Conservation (phyloP, 306 rosid species). For the Rubus idaeus region DNA sequence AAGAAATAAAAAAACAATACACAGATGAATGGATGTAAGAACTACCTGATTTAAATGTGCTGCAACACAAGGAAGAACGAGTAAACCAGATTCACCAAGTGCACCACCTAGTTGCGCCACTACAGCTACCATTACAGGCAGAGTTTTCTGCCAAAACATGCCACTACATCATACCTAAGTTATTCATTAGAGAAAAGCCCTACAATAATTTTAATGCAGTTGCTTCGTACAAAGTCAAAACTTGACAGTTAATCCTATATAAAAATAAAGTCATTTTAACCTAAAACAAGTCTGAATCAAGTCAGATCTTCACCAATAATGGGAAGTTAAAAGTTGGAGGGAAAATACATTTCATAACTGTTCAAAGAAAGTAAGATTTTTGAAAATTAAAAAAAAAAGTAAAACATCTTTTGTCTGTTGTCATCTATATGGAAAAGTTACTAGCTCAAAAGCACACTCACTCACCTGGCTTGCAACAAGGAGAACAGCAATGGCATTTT, state of each 20-base stretch:
- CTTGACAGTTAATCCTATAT: not conserved
- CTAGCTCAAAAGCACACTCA: not conserved
- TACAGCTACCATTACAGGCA: conserved; percentile 94
- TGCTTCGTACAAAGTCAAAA: not conserved
- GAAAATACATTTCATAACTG: not conserved
- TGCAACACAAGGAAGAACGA: conserved; percentile 92
- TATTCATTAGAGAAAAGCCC: not conserved
- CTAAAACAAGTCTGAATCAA: not conserved
- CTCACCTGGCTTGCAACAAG: conserved; percentile 87
- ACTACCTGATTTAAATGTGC: conserved; percentile 91
- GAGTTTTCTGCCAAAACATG: conserved; percentile 66
- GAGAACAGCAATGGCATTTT: conserved; percentile 64
- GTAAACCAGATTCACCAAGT: conserved; percentile 82
- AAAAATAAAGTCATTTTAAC: not conserved
- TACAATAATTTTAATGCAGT: not conserved
- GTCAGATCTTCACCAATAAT: not conserved
- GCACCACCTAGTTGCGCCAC: conserved; percentile 82
- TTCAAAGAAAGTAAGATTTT: not conserved
- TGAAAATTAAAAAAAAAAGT: not conserved
- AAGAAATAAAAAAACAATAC: not conserved
- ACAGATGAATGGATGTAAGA: not conserved
- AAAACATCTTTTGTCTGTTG: not conserved
- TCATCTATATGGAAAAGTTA: not conserved
- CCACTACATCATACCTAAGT: not conserved
- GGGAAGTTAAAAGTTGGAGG: not conserved